Percentiles rank a stretch among this genome's conserved stretches.
These are phyloP conservation scores for Lepidopterella palustris DNA, from an alignment of 495 filamentous ascomycete species.

Conservation along the genomic window DNA sequence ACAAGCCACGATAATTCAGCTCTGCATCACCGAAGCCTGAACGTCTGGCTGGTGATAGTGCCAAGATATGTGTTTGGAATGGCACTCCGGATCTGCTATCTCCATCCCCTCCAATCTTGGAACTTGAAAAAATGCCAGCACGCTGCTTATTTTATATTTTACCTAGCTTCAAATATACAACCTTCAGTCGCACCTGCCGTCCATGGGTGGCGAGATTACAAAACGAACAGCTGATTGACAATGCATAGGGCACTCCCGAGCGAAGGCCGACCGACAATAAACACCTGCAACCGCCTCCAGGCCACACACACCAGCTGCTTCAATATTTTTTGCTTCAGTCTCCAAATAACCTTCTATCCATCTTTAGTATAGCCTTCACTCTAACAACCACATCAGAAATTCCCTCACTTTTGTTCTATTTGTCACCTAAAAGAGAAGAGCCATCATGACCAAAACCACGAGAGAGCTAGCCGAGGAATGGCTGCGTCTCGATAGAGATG, in stretches of 20 bases:
- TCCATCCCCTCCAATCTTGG: no score
- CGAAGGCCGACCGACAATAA: background rate
- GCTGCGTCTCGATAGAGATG: conserved; percentile 60
- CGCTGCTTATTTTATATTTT: no score
- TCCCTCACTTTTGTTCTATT: background rate
- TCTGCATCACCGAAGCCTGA: no score
- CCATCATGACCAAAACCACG: conserved; percentile 11
- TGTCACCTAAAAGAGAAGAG: background rate
- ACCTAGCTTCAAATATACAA: no score
- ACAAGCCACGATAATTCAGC: no score
- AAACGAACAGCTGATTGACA: background rate
- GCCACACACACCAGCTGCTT: background rate
- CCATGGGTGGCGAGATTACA: conserved; percentile 2
- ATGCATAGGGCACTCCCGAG: background rate
- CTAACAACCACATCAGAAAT: no score
- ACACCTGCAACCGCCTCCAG: no score
- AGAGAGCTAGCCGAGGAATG: conserved; percentile 45
- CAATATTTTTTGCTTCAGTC: background rate
- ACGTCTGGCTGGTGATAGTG: no score
- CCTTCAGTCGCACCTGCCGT: no score
- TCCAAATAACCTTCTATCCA: background rate
- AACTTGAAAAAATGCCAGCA: no score
- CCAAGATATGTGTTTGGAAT: no score
- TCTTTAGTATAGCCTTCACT: background rate
- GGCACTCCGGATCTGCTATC: no score